Evolutionary conservation across 805 yeast genomes (phyloP), one percentile per base, ranked within the genome.

Genomic region (Candida chauliodis): DNA sequence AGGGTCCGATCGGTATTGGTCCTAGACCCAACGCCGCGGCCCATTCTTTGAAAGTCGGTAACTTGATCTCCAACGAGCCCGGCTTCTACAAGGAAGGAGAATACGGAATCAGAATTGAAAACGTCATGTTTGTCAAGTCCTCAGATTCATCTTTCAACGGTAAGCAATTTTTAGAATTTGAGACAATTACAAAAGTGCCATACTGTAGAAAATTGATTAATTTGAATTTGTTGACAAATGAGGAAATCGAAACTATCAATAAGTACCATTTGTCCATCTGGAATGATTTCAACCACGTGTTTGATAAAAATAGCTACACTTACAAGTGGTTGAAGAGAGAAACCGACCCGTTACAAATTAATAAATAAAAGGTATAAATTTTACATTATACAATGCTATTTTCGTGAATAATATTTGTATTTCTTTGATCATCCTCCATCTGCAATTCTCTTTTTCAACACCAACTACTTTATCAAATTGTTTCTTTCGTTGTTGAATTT

Each of bases 161-260:
- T 34, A 70, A 67, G 47, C 60, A 64, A 41, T 83, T 77, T 53
- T 73, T 78, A 35, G 78, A 76, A 43, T 89, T 93, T 56, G 95
- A 86, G 44, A 88, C 95, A 47, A 65, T 88, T 37, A 91, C 98
- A 0, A 59, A 80, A 49, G 85, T 86, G 15, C 99, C 99, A 14
- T 84, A 45, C 29, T 87, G 95, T 58, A 71, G 71, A 46, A 79
- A 76, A 36, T 71, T 91, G 54, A 88, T 90, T 42, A 86, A 89
- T 53, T 56, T 49, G 6, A 47, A 51, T 5, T 47, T 86, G 54
- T 68, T 91, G 48, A 70, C 75, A 1, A 43, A 46, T 0, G 81
- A 76, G 13, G 97, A 91, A 59, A 71, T 71, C 40, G 49, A 56
- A 1, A 81, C 88, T 81, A 67, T 93, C 43, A 80, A 93, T 53